Percentiles rank a stretch among this genome's conserved stretches.
phyloP scores from a whole-genome alignment of 805 yeast species.

The Schwanniomyces pseudopolymorphus region DNA sequence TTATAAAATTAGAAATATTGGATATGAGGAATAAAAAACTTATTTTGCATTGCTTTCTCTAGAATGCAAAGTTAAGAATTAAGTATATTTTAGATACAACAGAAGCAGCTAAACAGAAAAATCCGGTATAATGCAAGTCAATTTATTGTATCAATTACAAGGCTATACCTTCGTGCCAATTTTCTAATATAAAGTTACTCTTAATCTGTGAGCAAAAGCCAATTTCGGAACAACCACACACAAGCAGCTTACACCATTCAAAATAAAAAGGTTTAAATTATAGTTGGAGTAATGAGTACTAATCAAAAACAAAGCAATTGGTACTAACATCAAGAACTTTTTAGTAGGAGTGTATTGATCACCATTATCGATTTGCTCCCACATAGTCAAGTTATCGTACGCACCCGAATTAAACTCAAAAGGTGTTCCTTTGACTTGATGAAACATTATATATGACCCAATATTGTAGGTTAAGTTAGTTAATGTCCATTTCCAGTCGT shows the following conservation, averaged over 20 bases:
- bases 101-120: background rate
- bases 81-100: background rate
- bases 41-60: background rate
- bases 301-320: constrained; percentile 79
- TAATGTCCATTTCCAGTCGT: constrained; percentile 89
- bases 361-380: constrained; percentile 97
- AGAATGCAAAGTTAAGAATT: background rate
- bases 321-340: constrained; percentile 90
- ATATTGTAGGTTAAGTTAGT: constrained; percentile 87
- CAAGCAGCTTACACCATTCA: constrained; percentile 79
- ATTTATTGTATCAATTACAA: background rate
- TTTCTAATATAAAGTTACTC: constrained; percentile 52
- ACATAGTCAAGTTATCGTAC: constrained; percentile 92
- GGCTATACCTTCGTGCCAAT: background rate
- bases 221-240: constrained; percentile 90
- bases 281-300: constrained; percentile 90
- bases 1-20: background rate
- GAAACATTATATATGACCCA: constrained; percentile 95
- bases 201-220: constrained; percentile 76
- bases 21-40: background rate
- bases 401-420: constrained; percentile 97
- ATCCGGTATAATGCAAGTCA: background rate
- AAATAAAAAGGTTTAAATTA: constrained; percentile 72
- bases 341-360: constrained; percentile 97
- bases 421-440: constrained; percentile 92